Base-by-base conservation (phyloP, 192 early-diverging fungal species). In the Cetraspora pellucida region DNA sequence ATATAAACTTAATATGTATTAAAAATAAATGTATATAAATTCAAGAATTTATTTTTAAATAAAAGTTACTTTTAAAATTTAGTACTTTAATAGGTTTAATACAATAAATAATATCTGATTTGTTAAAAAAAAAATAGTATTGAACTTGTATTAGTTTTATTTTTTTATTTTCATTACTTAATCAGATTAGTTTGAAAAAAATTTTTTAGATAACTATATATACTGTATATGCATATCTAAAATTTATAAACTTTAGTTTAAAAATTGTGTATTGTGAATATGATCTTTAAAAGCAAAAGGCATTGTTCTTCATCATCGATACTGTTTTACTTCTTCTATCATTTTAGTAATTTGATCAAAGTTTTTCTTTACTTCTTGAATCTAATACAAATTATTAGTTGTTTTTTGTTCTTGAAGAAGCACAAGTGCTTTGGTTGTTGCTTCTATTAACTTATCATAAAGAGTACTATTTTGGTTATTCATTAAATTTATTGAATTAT, bases 371-470 rank as follows among this genome's bases (percentile, higher is more conserved):
- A 67, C 19, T 30, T 31, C 37, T 9, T 46, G 37, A 43, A 67
- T 10, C 37, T 16, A 67, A 67, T 67, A 5, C 27, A 45, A 23
- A 3, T n/a, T 67, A n/a, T 17, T n/a, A 46, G 65, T 16, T 67
- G 17, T 37, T 45, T 67, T 67, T 67, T 67, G 14, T 67, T 67
- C 19, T 67, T 67, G 16, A n/a, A 67, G 3, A 67, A 45, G n/a
- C 0, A 9, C 21, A 46, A 67, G 16, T 37, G 65, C 37, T 25
- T 67, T 67, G 21, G 30, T 45, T 37, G 17, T 66, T 66, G 17
- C 11, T 66, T 66, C 14, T 66, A 66, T 66, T 17, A 67, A 67
- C 14, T 66, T 21, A 66, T 66, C 43, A 66, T 66, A 66, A 37
- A 66, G 5, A 37, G n/a, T n/a, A n/a, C n/a, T 37, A 37, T 37